These are phyloP conservation scores for Trypanosoma cruzi DNA, from an alignment of 208 protist genomes.

Conservation along the genomic window DNA sequence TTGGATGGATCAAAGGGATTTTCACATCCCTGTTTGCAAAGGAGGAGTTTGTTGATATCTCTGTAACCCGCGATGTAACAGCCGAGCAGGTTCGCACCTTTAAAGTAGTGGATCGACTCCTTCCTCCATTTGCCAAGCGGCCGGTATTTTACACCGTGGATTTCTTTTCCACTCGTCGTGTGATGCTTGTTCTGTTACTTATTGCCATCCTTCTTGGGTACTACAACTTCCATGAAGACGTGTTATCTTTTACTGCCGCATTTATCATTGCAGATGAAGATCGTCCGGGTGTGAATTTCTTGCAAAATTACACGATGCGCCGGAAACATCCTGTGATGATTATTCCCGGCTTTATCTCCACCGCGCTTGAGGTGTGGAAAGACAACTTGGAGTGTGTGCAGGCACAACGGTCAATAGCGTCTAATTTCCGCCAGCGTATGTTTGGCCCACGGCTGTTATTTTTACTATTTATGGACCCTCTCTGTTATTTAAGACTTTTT, in stretches of 20 bases:
- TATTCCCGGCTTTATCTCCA: constrained; percentile 86
- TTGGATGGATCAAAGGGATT: constrained; percentile 5
- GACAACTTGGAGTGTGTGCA: constrained; percentile 52
- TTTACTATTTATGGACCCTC: constrained; percentile 69
- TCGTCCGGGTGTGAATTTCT: constrained; percentile 68
- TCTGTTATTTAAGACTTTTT: constrained; percentile 84
- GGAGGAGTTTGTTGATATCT: constrained; percentile 31
- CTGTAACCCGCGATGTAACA: constrained; percentile 25
- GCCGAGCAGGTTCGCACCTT: constrained; percentile 39
- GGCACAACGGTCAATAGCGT: constrained; percentile 33
- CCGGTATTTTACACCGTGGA: constrained; percentile 50
- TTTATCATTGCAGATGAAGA: constrained; percentile 72
- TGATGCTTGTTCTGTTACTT: constrained; percentile 32
- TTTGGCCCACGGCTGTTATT: constrained; percentile 78
- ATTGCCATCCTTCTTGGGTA: constrained; percentile 29
- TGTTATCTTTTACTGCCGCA: constrained; percentile 38
- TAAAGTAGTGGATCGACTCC: constrained; percentile 18
- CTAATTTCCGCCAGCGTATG: constrained; percentile 80
- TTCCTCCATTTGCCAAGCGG: constrained; percentile 39
- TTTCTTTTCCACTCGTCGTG: constrained; percentile 56
- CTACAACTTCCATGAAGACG: constrained; percentile 25
- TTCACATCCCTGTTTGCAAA: constrained; percentile 22
- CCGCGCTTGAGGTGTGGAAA: constrained; percentile 89
- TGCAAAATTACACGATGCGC: constrained; percentile 59
- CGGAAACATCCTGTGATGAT: constrained; percentile 80